A percentile compares a stretch with the other conserved stretches of the same genome.
Evolutionary conservation across 2,329 filamentous ascomycete genomes (phyloP).

Genomic region (Penicillium glabrum): DNA sequence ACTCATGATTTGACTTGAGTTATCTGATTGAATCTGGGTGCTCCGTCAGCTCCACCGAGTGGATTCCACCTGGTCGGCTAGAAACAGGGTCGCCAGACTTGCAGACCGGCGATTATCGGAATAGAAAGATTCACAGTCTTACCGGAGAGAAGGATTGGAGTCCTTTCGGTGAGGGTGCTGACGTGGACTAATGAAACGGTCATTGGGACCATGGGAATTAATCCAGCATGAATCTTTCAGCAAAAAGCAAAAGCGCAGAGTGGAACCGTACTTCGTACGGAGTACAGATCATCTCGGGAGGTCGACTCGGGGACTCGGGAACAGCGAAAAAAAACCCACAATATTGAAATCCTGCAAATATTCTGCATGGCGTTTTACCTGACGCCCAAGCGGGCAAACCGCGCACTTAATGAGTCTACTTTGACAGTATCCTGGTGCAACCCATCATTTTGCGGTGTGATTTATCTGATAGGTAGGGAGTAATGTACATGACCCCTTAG

Average conservation of each 20-base stretch:
- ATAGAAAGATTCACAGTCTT: not conserved
- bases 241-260: not conserved
- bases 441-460: too few relatives aligned
- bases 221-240: not conserved
- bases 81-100: constrained; percentile 2
- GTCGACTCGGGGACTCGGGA: not conserved
- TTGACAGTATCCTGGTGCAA: too few relatives aligned
- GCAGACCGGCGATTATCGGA: constrained; percentile 1
- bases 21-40: constrained; percentile 26
- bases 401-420: not conserved
- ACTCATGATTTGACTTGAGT: constrained; percentile 20
- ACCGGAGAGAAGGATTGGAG: not conserved
- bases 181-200: not conserved
- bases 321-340: not conserved
- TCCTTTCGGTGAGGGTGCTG: not conserved
- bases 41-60: constrained; percentile 21
- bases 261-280: not conserved
- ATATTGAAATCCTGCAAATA: not conserved
- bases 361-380: not conserved
- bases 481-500: too few relatives aligned
- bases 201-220: not conserved
- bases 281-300: not conserved
- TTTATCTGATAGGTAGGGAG: too few relatives aligned
- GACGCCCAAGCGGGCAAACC: too few relatives aligned
- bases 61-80: constrained; percentile 12